Evolutionary conservation across 768 basidiomycete species (phyloP), one percentile per base, ranked within the genome.

Genomic region (Atractiella rhizophila): DNA sequence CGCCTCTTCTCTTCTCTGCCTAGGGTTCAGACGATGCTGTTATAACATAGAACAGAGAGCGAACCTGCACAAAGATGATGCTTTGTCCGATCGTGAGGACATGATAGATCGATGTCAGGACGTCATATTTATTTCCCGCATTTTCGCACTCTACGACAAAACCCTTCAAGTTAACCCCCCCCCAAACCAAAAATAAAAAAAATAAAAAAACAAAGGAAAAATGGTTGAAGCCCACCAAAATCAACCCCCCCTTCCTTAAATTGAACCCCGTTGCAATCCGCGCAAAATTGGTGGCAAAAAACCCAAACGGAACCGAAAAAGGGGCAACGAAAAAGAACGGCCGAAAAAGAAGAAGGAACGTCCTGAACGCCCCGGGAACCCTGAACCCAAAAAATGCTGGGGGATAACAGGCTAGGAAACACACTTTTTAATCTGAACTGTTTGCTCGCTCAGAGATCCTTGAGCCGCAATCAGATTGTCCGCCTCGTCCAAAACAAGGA

Each of bases 381-480:
- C n/a, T n/a, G n/a, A n/a, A n/a, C n/a, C n/a, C n/a, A n/a, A n/a
- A n/a, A n/a, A n/a, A n/a, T n/a, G n/a, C n/a, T n/a, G n/a, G n/a
- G n/a, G n/a, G n/a, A n/a, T 11, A 11, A 16, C 2, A 20, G 12
- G 16, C 12, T 20, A n/a, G 27, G 5, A 6, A 9, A 57, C 70
- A 40, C 51, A 94, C 86, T 86, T 88, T 62, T 91, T 94, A 34
- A 94, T 81, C 39, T 74, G 68, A 34, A 88, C 61, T 0, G 80
- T 86, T 60, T 96, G 86, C 48, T 96, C 88, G 10, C 85, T 82
- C 37, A 96, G 62, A 16, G 59, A 56, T 16, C 80, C 78, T 57
- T 85, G 81, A 54, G 82, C 73, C 56, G 86, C 85, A 51, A 98
- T 64, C 88, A 96, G 96, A 60, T 94, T 91, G 60, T 98, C 91